phyloP scores from a whole-genome alignment of 1,284 basidiomycete genomes.

The Boletus albobrunnescens region DNA sequence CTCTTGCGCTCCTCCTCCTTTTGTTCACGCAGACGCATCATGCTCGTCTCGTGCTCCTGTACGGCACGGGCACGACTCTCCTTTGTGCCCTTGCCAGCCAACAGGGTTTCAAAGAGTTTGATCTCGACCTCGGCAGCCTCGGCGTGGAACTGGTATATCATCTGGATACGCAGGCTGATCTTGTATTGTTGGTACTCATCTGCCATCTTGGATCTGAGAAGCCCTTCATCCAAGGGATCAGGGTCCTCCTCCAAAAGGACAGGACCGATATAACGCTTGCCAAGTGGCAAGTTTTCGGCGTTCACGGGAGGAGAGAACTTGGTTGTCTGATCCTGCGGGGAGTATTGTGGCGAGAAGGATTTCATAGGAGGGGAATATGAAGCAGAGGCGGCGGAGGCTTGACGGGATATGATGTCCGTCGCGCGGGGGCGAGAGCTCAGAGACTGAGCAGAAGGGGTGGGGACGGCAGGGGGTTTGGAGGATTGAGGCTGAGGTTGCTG shows the following conservation, averaged over 20 bases:
- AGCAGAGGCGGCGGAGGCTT: conserved; percentile 25
- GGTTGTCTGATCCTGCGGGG: conserved; percentile 20
- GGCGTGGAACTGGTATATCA: conserved; percentile 54
- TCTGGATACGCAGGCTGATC: conserved; percentile 44
- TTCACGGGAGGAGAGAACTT: conserved; percentile 26
- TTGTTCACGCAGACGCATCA: conserved; percentile 42
- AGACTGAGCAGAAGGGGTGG: conserved; percentile 11
- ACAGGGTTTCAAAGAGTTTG: conserved; percentile 42
- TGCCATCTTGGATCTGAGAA: conserved; percentile 33
- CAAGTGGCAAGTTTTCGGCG: conserved; percentile 20
- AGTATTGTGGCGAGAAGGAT: conserved; percentile 24
- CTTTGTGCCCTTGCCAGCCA: conserved; percentile 28
- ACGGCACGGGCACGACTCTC: conserved; percentile 35
- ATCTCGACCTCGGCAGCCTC: conserved; percentile 48
- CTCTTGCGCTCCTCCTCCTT: conserved; percentile 51
- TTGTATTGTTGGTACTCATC: conserved; percentile 49
- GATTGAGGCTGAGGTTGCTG: conserved; percentile 16
- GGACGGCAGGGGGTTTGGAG: conserved; percentile 8
- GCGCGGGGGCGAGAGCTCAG: conserved; percentile 24
- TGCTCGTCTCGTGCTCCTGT: conserved; percentile 44
- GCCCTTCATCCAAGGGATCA: conserved; percentile 26
- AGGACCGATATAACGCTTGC: conserved; percentile 48
- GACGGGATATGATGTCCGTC: conserved; percentile 30
- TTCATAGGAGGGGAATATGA: conserved; percentile 24
- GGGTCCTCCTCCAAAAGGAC: conserved; percentile 40